Evolutionary conservation across 139 green algal species (phyloP).

Genomic region (Chlorella sp.): DNA sequence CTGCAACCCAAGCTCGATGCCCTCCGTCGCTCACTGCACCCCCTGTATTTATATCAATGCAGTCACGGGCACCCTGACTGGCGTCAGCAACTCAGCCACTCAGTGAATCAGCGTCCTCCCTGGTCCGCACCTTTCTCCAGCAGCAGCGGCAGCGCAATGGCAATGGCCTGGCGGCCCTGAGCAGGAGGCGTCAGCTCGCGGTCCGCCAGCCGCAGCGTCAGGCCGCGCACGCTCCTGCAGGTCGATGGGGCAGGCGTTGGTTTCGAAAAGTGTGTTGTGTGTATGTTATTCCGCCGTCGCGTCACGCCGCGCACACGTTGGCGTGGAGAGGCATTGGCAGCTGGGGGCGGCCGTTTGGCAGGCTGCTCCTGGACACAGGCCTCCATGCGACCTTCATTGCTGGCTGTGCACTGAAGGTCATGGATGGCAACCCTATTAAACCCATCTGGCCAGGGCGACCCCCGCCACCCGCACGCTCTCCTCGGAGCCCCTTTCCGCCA

Average conservation of each 20-base stretch:
- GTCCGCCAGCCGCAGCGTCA: conserved; percentile 79
- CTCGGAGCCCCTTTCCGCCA: too few species aligned
- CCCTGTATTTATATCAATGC: too few species aligned
- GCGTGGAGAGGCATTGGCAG: too few species aligned
- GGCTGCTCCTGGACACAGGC: too few species aligned
- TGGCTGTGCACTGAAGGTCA: too few species aligned
- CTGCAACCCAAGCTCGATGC: too few species aligned
- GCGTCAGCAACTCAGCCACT: background rate
- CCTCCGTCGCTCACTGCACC: too few species aligned
- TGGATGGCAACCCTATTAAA: too few species aligned
- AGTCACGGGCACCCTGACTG: background rate
- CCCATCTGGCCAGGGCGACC: conserved; percentile 32
- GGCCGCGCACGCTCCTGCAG: conserved; percentile 47
- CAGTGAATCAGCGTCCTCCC: background rate
- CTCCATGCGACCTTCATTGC: too few species aligned
- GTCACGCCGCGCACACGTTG: conserved; percentile 57
- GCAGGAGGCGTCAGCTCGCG: conserved; percentile 43
- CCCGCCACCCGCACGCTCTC: conserved; percentile 73
- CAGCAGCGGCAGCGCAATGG: conserved; percentile 70
- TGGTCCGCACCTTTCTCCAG: conserved; percentile 58
- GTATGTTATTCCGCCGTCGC: too few species aligned
- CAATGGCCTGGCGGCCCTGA: conserved; percentile 56
- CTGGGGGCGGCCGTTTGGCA: too few species aligned
- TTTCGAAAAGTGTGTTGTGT: too few species aligned
- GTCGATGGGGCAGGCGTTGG: background rate